Evolutionary conservation across 345 rosid genomes (phyloP).

Genomic region (Reutealis trisperma): DNA sequence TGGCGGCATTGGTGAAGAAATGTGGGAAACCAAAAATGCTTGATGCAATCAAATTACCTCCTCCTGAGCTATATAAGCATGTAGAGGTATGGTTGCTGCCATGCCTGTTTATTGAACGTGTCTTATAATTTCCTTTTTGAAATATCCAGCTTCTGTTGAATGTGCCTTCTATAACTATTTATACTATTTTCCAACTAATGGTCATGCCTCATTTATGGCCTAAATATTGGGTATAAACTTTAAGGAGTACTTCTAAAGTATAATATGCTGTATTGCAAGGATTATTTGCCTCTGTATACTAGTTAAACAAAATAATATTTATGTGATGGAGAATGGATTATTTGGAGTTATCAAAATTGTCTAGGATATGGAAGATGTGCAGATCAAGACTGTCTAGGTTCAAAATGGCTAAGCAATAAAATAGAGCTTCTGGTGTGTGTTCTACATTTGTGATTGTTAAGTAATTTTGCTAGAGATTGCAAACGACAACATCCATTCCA

Average conservation of each 20-base stretch:
- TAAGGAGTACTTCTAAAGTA: neutral
- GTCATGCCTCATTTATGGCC: neutral
- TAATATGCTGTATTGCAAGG: neutral
- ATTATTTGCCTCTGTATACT: neutral
- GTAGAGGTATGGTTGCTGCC: constrained; percentile 65
- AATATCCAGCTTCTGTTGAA: neutral
- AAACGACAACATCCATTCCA: neutral
- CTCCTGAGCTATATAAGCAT: constrained; percentile 75
- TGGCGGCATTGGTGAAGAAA: constrained; percentile 69
- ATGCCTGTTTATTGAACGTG: constrained; percentile 10
- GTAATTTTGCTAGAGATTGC: neutral
- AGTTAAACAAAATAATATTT: neutral
- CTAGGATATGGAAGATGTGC: too few species aligned
- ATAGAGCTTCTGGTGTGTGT: neutral
- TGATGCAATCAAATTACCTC: constrained; percentile 89
- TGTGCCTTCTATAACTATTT: neutral
- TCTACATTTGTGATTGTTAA: neutral
- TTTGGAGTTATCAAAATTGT: neutral
- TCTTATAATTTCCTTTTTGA: constrained; percentile 1
- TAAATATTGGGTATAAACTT: neutral
- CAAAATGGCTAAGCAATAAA: constrained; percentile 2
- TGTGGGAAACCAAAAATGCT: constrained; percentile 90
- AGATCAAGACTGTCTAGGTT: neutral
- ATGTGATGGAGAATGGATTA: neutral
- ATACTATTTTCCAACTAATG: neutral